Conservation (phyloP, 345 rosid genomes). For the Lenwebbia sp. region DNA sequence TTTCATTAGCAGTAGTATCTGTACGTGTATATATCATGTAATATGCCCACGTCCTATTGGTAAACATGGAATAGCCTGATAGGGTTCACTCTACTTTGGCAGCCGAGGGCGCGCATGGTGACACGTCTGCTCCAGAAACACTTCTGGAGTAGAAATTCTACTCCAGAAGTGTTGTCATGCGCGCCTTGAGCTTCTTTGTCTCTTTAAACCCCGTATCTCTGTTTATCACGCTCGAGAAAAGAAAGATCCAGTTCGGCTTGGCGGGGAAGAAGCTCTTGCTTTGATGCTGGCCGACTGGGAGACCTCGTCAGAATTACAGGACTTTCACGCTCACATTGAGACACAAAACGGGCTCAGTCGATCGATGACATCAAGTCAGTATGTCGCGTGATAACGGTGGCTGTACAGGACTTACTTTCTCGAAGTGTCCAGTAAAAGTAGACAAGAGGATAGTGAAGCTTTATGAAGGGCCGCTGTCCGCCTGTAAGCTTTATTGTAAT, state of each 20-base stretch:
- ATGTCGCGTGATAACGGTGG: background rate
- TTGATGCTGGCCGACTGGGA: background rate
- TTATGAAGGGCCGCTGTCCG: background rate
- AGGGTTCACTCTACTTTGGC: background rate
- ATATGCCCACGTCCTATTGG: no score
- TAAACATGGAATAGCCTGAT: background rate
- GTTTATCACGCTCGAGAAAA: background rate
- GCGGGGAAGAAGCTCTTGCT: background rate
- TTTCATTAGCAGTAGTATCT: no score
- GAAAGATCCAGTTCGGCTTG: background rate
- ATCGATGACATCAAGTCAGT: background rate
- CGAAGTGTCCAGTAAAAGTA: background rate
- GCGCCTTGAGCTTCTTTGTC: no score
- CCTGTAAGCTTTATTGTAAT: background rate
- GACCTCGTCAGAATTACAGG: background rate
- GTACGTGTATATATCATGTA: background rate
- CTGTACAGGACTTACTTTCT: background rate
- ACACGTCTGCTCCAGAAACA: no score
- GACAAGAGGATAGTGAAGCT: background rate
- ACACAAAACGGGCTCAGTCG: background rate
- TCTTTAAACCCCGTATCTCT: background rate
- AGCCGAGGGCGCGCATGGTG: no score
- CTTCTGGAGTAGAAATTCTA: no score
- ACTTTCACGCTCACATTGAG: background rate
- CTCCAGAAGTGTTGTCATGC: no score